phyloP scores from a whole-genome alignment of 768 basidiomycete genomes.

The Brasilioporus rufonigricans region DNA sequence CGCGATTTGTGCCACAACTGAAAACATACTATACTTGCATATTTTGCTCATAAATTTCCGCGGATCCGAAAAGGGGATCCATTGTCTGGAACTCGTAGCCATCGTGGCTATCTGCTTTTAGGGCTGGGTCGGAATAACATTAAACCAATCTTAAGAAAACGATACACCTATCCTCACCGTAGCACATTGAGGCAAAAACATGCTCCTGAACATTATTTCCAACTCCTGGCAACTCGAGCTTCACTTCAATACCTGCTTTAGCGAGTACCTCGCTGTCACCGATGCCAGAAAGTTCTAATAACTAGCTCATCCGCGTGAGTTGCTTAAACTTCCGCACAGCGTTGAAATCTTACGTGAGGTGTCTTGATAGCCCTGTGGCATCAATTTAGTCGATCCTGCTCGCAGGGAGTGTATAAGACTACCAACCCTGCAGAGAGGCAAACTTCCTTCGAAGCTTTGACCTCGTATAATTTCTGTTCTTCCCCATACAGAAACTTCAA shows the following conservation, averaged over 20 bases:
- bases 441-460: background rate
- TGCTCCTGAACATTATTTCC: constrained; percentile 4
- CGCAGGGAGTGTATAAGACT: background rate
- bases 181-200: background rate
- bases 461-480: background rate
- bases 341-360: background rate
- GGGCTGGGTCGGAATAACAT: background rate
- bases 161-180: background rate
- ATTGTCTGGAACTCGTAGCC: background rate
- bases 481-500: background rate
- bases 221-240: background rate
- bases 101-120: background rate
- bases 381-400: background rate
- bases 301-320: background rate
- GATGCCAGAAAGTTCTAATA: background rate
- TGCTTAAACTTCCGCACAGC: background rate
- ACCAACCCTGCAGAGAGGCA: constrained; percentile 1
- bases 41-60: background rate
- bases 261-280: background rate
- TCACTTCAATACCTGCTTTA: background rate
- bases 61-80: background rate
- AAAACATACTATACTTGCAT: background rate
- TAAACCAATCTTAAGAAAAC: background rate
- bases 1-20: background rate
- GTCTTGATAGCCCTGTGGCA: background rate